Base-by-base conservation (phyloP, 306 rosid species). In the Amphicarpaea edgeworthii region DNA sequence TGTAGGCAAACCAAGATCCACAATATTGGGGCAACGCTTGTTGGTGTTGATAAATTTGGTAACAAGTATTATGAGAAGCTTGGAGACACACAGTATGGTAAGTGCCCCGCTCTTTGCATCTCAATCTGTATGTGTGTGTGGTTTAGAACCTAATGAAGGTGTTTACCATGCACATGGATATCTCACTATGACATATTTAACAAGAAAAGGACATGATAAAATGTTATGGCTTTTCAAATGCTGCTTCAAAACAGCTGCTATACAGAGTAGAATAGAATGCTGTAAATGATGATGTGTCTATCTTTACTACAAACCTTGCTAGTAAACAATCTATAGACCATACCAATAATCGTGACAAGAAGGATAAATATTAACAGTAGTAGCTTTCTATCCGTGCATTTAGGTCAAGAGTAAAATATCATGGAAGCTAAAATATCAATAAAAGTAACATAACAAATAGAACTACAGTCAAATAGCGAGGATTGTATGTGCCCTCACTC, bases 1-100 rank as follows among this genome's bases (percentile, higher is more conserved):
- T 83, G 50, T 45, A 96, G 99, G 87, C 98, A 92, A 87, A 96
- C 99, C 61, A 96, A 96, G 90, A 96, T 96, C 88, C 99, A 96
- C 79, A 92, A 89, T 76, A 90, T 96, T 42, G 96, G 97, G 73
- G 98, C 96, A 38, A 92, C 46, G 40, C 87, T 95, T 60, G 97
- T 95, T 72, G 98, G 99, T 78, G 91, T 92, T 81, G 99, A 95
- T 86, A 88, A 92, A 72, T 75, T 86, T 82, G 99, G 99, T 43
- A 95, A 92, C 82, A 92, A 92, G 86, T 95, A 95, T 71, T 95
- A 86, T 53, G 92, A 95, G 96, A 90, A 60, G 34, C 88, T 88
- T 21, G 86, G 83, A 70, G 76, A 85, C 75, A 55, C 41, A 43
- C 97, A 89, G 72, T 87, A 50, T 82, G 99, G 99, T 95, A 45